Evolutionary conservation across 768 basidiomycete genomes (phyloP).

Genomic region (Lactifluus echinatus): DNA sequence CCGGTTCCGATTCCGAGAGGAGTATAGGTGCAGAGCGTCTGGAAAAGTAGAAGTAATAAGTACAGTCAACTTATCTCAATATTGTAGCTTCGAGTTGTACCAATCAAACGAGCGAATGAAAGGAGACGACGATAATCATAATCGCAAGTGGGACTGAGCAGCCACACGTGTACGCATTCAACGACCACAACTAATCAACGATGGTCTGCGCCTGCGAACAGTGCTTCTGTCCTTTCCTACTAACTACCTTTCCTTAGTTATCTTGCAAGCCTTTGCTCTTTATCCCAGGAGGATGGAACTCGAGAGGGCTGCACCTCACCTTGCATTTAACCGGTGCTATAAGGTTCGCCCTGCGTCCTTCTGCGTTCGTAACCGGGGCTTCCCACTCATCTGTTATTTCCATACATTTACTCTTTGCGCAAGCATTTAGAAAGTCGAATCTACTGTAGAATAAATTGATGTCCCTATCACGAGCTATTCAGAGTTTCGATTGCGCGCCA

Average conservation of each 20-base stretch:
- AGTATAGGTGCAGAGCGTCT: background rate
- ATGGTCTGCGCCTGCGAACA: background rate
- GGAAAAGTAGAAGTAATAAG: background rate
- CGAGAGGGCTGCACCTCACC: no score
- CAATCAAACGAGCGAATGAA: background rate
- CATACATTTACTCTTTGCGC: background rate
- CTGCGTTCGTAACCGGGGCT: background rate
- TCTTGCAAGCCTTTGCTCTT: background rate
- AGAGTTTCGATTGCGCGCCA: constrained; percentile 21
- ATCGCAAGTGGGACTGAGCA: background rate
- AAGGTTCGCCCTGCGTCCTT: no score
- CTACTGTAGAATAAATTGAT: background rate
- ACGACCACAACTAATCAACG: no score
- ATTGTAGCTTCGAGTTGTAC: background rate
- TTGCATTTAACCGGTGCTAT: no score
- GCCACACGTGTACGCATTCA: background rate
- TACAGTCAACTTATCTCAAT: no score
- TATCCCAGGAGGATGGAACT: background rate
- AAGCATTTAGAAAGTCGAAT: background rate
- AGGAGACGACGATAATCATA: background rate
- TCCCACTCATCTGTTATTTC: background rate
- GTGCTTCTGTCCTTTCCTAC: background rate
- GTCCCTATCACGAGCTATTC: background rate
- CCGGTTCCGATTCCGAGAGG: constrained; percentile 4
- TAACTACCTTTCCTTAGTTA: no score